Conservation (phyloP, 2,329 filamentous ascomycete genomes). For the Emmonsiellopsis sp. region DNA sequence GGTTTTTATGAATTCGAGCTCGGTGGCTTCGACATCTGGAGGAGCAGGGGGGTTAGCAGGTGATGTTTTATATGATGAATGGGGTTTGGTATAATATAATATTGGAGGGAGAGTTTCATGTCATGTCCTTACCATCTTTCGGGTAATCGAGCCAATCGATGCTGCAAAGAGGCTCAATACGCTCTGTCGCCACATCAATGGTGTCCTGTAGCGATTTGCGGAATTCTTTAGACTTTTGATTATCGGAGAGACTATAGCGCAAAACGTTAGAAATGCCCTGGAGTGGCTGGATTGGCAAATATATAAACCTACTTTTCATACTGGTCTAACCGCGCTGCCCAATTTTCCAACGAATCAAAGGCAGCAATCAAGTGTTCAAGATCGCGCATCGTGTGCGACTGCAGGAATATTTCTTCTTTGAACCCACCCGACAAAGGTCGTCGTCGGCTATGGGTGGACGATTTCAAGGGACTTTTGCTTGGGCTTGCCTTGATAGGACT, state of each 20-base stretch:
- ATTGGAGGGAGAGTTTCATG: background rate
- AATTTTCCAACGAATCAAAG: slow-evolving; percentile 59
- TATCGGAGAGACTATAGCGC: slow-evolving; percentile 10
- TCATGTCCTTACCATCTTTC: slow-evolving; percentile 43
- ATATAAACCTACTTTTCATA: slow-evolving; percentile 29
- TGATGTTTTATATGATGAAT: slow-evolving; percentile 4
- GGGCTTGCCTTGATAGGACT: slow-evolving; percentile 24
- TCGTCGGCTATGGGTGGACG: slow-evolving; percentile 18
- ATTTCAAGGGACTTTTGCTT: slow-evolving; percentile 14
- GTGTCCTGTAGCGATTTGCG: slow-evolving; percentile 46
- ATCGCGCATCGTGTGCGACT: slow-evolving; percentile 57
- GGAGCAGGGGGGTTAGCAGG: background rate
- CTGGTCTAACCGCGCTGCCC: slow-evolving; percentile 46
- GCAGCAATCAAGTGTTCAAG: slow-evolving; percentile 58
- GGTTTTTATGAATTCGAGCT: slow-evolving; percentile 57
- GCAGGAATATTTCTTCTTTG: slow-evolving; percentile 20
- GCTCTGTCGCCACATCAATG: slow-evolving; percentile 46
- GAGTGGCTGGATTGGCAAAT: background rate
- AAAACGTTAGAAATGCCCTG: background rate
- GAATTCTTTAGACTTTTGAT: slow-evolving; percentile 39
- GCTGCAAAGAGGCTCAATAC: slow-evolving; percentile 51
- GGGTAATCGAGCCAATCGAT: slow-evolving; percentile 52
- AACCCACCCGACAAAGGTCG: slow-evolving; percentile 16
- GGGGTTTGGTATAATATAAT: background rate
- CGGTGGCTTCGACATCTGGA: slow-evolving; percentile 46